These are phyloP conservation scores for Austroboletus rostrupii DNA, from an alignment of 1,284 basidiomycete genomes.

Conservation along the genomic window DNA sequence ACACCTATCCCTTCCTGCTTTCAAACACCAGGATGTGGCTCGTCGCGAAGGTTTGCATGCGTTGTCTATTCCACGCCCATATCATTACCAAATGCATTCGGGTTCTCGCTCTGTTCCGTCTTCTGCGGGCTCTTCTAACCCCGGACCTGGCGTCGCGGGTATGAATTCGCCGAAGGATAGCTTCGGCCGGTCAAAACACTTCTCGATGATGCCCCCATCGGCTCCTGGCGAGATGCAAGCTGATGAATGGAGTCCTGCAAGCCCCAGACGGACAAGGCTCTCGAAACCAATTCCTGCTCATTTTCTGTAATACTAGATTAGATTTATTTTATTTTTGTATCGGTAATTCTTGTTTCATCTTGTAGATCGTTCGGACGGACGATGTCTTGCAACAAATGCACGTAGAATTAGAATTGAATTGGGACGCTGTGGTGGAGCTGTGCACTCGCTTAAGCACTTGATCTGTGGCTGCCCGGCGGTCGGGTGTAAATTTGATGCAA, in stretches of 20 bases:
- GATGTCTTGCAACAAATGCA: too few relatives aligned
- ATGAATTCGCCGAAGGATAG: background rate
- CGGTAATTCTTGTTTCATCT: background rate
- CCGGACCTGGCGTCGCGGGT: background rate
- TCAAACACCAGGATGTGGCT: conserved; percentile 5
- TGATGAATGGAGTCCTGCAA: background rate
- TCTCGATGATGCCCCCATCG: conserved; percentile 18
- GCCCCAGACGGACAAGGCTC: conserved; percentile 10
- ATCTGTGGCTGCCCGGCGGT: background rate
- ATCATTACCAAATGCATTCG: conserved; percentile 9
- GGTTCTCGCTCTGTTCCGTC: conserved; percentile 4
- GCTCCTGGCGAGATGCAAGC: conserved; percentile 8
- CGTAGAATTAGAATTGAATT: background rate
- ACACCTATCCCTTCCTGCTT: conserved; percentile 25
- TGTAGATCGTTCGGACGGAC: too few relatives aligned
- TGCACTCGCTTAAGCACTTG: background rate
- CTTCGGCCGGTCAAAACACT: conserved; percentile 12
- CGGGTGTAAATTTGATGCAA: conserved; percentile 1
- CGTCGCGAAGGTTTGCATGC: conserved; percentile 1
- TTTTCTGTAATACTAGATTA: conserved; percentile 19
- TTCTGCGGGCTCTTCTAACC: background rate
- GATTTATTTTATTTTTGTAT: conserved; percentile 2
- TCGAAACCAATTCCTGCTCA: conserved; percentile 20
- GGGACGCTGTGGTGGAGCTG: background rate
- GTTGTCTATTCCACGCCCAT: conserved; percentile 2